These are phyloP conservation scores for Linum lewisii DNA, from an alignment of 345 rosid genomes.

Conservation along the genomic window DNA sequence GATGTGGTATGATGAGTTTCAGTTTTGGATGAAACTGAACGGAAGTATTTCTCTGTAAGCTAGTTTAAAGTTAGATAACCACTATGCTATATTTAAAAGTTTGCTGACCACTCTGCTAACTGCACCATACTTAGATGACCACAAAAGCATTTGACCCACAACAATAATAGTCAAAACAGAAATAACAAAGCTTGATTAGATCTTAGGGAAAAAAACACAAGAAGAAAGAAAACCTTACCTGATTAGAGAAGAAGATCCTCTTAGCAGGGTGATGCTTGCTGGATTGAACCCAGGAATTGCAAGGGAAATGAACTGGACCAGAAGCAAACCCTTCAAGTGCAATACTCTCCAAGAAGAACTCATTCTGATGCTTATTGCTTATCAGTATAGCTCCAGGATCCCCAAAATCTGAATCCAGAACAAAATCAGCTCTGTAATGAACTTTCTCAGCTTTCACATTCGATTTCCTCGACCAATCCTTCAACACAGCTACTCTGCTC, in stretches of 20 bases:
- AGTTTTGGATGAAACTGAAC: too few species aligned
- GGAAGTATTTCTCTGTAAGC: too few species aligned
- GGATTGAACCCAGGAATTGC: constrained; percentile 95
- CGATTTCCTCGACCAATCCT: constrained; percentile 80
- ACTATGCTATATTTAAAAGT: too few species aligned
- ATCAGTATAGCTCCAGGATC: constrained; percentile 86
- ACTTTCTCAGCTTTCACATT: constrained; percentile 70
- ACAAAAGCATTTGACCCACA: background rate
- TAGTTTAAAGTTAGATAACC: too few species aligned
- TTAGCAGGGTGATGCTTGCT: constrained; percentile 46
- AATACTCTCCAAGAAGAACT: constrained; percentile 80
- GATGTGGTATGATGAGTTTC: too few species aligned
- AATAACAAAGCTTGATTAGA: too few species aligned
- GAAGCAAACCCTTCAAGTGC: constrained; percentile 76
- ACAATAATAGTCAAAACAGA: background rate
- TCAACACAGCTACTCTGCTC: constrained; percentile 59
- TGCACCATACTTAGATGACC: too few species aligned
- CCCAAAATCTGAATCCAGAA: constrained; percentile 63
- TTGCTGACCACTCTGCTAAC: too few species aligned
- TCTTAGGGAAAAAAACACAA: background rate
- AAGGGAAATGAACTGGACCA: constrained; percentile 84
- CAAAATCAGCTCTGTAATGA: constrained; percentile 77
- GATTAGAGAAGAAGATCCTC: constrained; percentile 76
- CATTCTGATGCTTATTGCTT: constrained; percentile 77
- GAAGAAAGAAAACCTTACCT: constrained; percentile 32